Conservation (phyloP, 257 asterid species). For the Asclepias syriaca region DNA sequence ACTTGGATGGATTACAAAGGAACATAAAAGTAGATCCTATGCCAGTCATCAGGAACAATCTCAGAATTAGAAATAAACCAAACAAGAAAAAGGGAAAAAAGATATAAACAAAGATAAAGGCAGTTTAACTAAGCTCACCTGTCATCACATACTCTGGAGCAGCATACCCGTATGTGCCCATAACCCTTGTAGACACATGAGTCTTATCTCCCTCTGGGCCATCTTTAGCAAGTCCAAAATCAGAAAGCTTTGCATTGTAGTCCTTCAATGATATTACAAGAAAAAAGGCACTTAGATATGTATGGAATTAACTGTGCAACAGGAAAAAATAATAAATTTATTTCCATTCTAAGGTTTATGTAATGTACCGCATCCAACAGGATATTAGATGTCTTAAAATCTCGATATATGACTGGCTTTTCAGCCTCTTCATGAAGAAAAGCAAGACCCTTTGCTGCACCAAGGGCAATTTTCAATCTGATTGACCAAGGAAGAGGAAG, state of each 20-base stretch:
- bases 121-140: conserved; percentile 27
- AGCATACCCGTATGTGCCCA: conserved; percentile 91
- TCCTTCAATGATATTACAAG: conserved; percentile 43
- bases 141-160: conserved; percentile 83
- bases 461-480: conserved; percentile 66
- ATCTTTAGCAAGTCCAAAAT: conserved; percentile 84
- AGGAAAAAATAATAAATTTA: neutral
- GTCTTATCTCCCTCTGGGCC: conserved; percentile 82
- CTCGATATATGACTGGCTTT: conserved; percentile 66
- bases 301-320: conserved; percentile 3
- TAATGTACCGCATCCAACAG: conserved; percentile 52
- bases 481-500: conserved; percentile 69
- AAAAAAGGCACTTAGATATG: conserved; percentile 13
- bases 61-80: neutral
- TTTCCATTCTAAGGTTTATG: conserved; percentile 17
- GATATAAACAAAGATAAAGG: neutral
- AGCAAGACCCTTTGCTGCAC: conserved; percentile 82
- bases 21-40: no score
- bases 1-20: neutral
- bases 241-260: conserved; percentile 78
- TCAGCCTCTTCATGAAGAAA: conserved; percentile 84
- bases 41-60: neutral
- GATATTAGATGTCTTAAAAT: conserved; percentile 69
- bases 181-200: conserved; percentile 76
- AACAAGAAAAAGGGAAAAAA: neutral